These are phyloP conservation scores for Danielia reshetovae DNA, from an alignment of 805 yeast genomes.

Conservation along the genomic window DNA sequence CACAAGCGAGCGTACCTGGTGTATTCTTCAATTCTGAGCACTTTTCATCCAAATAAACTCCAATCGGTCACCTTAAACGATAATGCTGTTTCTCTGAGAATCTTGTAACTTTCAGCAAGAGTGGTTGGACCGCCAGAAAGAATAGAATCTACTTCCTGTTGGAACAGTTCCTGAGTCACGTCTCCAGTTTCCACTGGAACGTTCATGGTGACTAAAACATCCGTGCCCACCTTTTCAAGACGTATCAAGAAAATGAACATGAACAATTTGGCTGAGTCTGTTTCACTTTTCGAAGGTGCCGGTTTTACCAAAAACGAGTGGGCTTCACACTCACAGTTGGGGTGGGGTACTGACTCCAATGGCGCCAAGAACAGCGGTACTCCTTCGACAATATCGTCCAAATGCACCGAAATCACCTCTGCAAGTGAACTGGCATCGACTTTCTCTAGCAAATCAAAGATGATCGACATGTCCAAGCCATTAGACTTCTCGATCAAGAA, in stretches of 20 bases:
- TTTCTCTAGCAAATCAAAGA: constrained; percentile 61
- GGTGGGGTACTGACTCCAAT: constrained; percentile 11
- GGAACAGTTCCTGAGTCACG: constrained; percentile 8
- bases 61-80: constrained; percentile 42
- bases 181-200: constrained; percentile 37
- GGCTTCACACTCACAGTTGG: constrained; percentile 8
- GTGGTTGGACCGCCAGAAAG: constrained; percentile 2
- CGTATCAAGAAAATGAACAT: constrained; percentile 58
- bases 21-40: no score
- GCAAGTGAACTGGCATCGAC: constrained; percentile 36
- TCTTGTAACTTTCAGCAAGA: constrained; percentile 14
- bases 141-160: constrained; percentile 8
- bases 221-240: constrained; percentile 49
- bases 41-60: constrained; percentile 17
- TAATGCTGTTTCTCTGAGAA: constrained; percentile 26
- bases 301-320: constrained; percentile 17
- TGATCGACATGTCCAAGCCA: constrained; percentile 47
- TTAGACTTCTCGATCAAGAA: constrained; percentile 47
- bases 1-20: no score
- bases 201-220: constrained; percentile 57
- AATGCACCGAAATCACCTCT: constrained; percentile 48
- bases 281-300: constrained; percentile 12
- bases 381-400: constrained; percentile 48
- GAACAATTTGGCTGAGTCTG: constrained; percentile 25
- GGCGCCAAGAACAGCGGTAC: constrained; percentile 17